phyloP scores from a whole-genome alignment of 352 stramenopile species.

The Phytophthora hibernalis region DNA sequence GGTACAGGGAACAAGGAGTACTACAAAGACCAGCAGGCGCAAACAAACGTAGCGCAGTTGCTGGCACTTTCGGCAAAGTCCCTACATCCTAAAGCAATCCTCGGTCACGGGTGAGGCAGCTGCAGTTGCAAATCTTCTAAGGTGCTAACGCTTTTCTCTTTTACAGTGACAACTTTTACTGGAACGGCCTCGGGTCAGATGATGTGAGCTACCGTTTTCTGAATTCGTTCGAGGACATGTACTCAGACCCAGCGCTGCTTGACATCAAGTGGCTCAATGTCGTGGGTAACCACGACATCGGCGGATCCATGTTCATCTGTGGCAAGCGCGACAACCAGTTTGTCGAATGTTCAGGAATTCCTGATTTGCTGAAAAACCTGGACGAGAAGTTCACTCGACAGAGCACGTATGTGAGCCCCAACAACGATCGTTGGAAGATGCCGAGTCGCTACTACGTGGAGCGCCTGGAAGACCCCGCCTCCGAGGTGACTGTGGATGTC shows the following conservation, averaged over 20 bases:
- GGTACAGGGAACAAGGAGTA: conserved; percentile 62
- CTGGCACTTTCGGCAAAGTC: conserved; percentile 65
- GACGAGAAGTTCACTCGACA: conserved; percentile 74
- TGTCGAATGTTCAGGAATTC: conserved; percentile 59
- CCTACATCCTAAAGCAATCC: conserved; percentile 67
- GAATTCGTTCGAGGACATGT: conserved; percentile 73
- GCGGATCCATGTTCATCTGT: conserved; percentile 81
- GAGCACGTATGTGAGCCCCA: conserved; percentile 65
- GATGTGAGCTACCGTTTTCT: conserved; percentile 73
- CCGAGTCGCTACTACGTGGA: conserved; percentile 71
- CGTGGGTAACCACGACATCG: conserved; percentile 75
- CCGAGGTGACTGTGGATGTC: conserved; percentile 62
- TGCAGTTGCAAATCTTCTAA: not conserved
- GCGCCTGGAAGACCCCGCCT: conserved; percentile 35
- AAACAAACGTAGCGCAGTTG: conserved; percentile 68
- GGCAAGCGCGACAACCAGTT: conserved; percentile 72
- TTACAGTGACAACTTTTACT: conserved; percentile 70
- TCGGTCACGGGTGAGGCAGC: conserved; percentile 58
- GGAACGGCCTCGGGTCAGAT: conserved; percentile 72
- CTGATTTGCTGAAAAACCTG: conserved; percentile 70
- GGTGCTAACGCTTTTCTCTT: conserved; percentile 5
- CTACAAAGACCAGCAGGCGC: conserved; percentile 78
- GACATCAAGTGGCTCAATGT: conserved; percentile 79
- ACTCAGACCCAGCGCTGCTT: conserved; percentile 54
- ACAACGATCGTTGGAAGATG: conserved; percentile 76